A percentile compares a stretch with the other conserved stretches of the same genome.
These are phyloP conservation scores for Microbotryum lychnidis-dioicae DNA, from an alignment of 1,284 basidiomycete species.

Conservation along the genomic window DNA sequence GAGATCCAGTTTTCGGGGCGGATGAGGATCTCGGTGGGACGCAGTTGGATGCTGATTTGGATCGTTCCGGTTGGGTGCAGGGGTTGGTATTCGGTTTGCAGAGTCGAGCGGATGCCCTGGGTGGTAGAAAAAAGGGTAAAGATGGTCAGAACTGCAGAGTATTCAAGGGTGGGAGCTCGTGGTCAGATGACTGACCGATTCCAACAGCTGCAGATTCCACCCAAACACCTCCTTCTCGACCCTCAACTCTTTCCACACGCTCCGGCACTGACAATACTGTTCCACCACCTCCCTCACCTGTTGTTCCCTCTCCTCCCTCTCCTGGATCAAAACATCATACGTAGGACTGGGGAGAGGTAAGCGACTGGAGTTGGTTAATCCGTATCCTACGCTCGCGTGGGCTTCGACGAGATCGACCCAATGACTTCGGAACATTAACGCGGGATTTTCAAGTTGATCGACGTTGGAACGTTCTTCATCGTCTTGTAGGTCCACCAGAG, in stretches of 20 bases:
- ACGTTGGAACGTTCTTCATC: background rate
- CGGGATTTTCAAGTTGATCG: background rate
- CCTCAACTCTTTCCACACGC: conserved; percentile 3
- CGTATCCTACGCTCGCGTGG: background rate
- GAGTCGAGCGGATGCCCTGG: conserved; percentile 1
- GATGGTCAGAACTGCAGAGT: no score
- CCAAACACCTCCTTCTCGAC: conserved; percentile 3
- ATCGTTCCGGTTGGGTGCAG: background rate
- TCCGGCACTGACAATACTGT: conserved; percentile 1
- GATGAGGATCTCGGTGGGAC: conserved; percentile 3
- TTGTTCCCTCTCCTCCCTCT: conserved; percentile 2
- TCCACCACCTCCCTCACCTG: conserved; percentile 1
- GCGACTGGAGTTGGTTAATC: background rate
- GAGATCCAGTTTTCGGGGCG: conserved; percentile 7
- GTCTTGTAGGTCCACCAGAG: conserved; percentile 1
- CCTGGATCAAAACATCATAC: background rate
- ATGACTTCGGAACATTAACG: background rate
- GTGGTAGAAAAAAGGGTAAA: background rate
- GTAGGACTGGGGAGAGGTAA: background rate
- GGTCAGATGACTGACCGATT: background rate
- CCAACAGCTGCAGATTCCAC: background rate
- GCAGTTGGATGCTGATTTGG: background rate
- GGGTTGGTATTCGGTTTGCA: background rate
- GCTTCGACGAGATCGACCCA: conserved; percentile 6
- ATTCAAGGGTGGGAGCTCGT: background rate